A percentile compares a stretch with the other conserved stretches of the same genome.
phyloP scores from a whole-genome alignment of 805 yeast species.

The Kregervanrija fluxuum region DNA sequence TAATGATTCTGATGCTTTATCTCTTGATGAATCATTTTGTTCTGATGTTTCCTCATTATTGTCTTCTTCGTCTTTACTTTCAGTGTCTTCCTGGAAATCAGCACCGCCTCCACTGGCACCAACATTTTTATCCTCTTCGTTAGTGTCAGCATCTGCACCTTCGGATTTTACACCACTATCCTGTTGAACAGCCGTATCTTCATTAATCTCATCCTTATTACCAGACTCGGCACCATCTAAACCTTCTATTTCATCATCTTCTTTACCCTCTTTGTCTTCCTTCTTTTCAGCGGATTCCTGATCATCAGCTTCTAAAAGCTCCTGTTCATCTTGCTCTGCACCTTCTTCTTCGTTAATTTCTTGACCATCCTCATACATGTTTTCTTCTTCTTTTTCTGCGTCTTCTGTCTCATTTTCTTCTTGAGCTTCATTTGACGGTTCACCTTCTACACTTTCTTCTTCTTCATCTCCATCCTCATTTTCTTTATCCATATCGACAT shows the following conservation, averaged over 20 bases:
- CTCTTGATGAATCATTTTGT: conserved; percentile 51
- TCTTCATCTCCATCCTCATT: conserved; percentile 23
- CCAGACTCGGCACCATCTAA: conserved; percentile 27
- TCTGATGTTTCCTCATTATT: conserved; percentile 39
- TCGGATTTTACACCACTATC: conserved; percentile 28
- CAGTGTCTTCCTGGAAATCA: conserved; percentile 31
- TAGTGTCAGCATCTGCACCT: conserved; percentile 31
- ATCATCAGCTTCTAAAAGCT: conserved; percentile 18
- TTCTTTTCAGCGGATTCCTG: conserved; percentile 20
- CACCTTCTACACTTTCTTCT: conserved; percentile 21
- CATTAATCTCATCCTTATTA: conserved; percentile 26
- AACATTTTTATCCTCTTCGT: conserved; percentile 46
- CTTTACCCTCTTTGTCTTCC: conserved; percentile 20
- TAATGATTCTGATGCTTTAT: conserved; percentile 67
- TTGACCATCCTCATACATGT: conserved; percentile 13
- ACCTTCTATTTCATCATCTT: conserved; percentile 22
- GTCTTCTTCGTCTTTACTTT: conserved; percentile 32
- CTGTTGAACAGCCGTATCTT: conserved; percentile 29
- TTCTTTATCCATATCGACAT: conserved; percentile 22
- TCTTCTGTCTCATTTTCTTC: conserved; percentile 24
- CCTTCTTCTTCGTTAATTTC: conserved; percentile 25
- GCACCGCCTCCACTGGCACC: conserved; percentile 57
- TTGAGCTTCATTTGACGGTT: conserved; percentile 20
- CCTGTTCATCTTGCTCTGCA: conserved; percentile 24
- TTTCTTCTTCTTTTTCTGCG: conserved; percentile 19